phyloP scores from a whole-genome alignment of 306 rosid genomes.

The Boehmeria nivea region DNA sequence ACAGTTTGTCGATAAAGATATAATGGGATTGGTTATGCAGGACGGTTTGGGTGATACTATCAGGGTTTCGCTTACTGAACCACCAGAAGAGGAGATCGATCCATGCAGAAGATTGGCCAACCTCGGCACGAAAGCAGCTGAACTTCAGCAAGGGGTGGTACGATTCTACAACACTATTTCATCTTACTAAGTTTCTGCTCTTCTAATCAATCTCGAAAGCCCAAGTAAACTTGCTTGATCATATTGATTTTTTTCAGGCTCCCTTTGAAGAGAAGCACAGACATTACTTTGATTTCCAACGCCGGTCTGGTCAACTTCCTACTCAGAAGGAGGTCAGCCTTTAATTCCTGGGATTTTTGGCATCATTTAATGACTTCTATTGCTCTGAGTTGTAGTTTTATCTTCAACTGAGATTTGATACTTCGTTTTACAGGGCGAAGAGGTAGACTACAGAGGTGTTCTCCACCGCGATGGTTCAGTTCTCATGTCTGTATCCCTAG shows the following conservation, averaged over 20 bases:
- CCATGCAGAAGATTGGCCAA: slow-evolving; percentile 89
- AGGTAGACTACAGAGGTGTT: slow-evolving; percentile 89
- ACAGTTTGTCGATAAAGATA: neutral
- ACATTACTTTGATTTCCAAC: slow-evolving; percentile 87
- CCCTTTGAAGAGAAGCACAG: slow-evolving; percentile 92
- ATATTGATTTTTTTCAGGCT: slow-evolving; percentile 49
- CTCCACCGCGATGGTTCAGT: slow-evolving; percentile 98
- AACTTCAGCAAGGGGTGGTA: slow-evolving; percentile 94
- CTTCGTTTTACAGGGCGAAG: slow-evolving; percentile 66
- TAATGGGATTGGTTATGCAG: slow-evolving; percentile 30
- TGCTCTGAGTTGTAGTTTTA: neutral
- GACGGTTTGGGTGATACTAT: slow-evolving; percentile 98
- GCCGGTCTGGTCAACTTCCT: slow-evolving; percentile 94
- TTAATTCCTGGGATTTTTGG: slow-evolving; percentile 8
- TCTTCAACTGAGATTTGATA: slow-evolving; percentile 12
- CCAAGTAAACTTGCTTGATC: slow-evolving; percentile 13
- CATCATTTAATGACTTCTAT: neutral
- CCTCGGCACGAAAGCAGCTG: slow-evolving; percentile 81
- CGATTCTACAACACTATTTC: slow-evolving; percentile 28
- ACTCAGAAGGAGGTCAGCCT: slow-evolving; percentile 74
- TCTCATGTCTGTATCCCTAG: slow-evolving; percentile 83
- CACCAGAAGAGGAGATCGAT: slow-evolving; percentile 97
- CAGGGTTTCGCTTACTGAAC: slow-evolving; percentile 96
- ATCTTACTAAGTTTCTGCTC: too few relatives aligned
- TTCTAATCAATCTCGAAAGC: neutral